Evolutionary conservation across 2,329 filamentous ascomycete genomes (phyloP), one percentile per base, ranked within the genome.

Genomic region (Apiospora hydei): DNA sequence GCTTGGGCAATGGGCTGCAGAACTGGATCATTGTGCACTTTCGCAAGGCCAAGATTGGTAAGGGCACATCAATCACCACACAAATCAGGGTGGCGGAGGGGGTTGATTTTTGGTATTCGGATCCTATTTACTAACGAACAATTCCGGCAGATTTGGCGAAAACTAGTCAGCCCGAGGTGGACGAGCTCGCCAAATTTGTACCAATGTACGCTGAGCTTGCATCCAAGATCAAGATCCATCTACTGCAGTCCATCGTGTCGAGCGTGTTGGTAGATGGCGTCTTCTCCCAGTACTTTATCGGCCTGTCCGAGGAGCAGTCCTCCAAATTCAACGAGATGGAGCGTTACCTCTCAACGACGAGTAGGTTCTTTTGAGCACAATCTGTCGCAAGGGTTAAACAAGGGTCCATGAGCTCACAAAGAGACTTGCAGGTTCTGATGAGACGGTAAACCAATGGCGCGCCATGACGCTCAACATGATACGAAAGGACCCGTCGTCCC

Each of bases 21-120:
- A 93, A 94, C 76, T 94, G 92, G 92, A 88, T 92, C 4, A 90
- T 94, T 76, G 87, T 88, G 38, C 89, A 92, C 78, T 94, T 92
- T 75, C 86, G 92, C 69, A 88, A 88, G 74, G 85, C 88, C 16
- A 92, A 87, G 81, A 81, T 92, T 67, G 83, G 87, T 88, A 78
- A 76, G 84, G 80, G 64, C 24, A 24, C 38, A n/a, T n/a, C 46
- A 4, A n/a, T n/a, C 46, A 4, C 51, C 24, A 26, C 1, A 16
- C 13, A 41, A 16, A 53, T 24, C 16, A 4, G 11, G 21, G 44
- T 24, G 16, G 66, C 5, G 34, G 34, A 8, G 34, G 34, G 5
- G 7, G 34, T 8, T 38, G 34, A 6, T 38, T 38, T 46, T 16
- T 47, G 34, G 8, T 61, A 14, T 71, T 11, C 4, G 26, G 16